Percentiles rank a stretch among this genome's conserved stretches.
Conservation (phyloP, 768 basidiomycete species). For the Hygrocybe coccinea region DNA sequence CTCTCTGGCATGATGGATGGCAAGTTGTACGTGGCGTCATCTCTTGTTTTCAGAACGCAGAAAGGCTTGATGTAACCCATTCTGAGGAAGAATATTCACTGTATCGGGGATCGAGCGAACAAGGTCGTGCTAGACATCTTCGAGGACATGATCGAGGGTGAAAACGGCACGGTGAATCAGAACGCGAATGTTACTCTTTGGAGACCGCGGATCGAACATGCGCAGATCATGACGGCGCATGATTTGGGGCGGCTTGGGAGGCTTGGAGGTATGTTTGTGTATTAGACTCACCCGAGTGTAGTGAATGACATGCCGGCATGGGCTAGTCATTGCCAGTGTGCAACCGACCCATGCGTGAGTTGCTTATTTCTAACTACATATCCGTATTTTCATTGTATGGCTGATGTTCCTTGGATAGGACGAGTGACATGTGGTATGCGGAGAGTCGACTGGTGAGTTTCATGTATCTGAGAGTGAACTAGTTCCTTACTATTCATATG, state of each 20-base stretch:
- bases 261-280: constrained; percentile 59
- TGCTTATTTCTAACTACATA: not conserved
- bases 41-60: constrained; percentile 2
- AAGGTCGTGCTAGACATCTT: constrained; percentile 78
- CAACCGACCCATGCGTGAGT: constrained; percentile 89
- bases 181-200: constrained; percentile 41
- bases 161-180: constrained; percentile 15
- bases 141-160: constrained; percentile 50
- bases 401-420: constrained; percentile 38
- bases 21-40: constrained; percentile 62
- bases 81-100: constrained; percentile 69
- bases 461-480: not conserved
- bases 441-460: constrained; percentile 64
- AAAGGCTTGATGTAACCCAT: not conserved
- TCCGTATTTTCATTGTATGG: not conserved
- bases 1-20: constrained; percentile 71
- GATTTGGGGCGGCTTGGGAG: constrained; percentile 68
- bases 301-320: not conserved
- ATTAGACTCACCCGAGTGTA: not conserved
- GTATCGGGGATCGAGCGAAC: constrained; percentile 87
- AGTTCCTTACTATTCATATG: not conserved
- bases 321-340: constrained; percentile 81
- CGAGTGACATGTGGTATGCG: constrained; percentile 91
- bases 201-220: constrained; percentile 86
- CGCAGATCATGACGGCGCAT: constrained; percentile 72